phyloP scores from a whole-genome alignment of 1,284 basidiomycete genomes.

The Cryptococcus sp. region DNA sequence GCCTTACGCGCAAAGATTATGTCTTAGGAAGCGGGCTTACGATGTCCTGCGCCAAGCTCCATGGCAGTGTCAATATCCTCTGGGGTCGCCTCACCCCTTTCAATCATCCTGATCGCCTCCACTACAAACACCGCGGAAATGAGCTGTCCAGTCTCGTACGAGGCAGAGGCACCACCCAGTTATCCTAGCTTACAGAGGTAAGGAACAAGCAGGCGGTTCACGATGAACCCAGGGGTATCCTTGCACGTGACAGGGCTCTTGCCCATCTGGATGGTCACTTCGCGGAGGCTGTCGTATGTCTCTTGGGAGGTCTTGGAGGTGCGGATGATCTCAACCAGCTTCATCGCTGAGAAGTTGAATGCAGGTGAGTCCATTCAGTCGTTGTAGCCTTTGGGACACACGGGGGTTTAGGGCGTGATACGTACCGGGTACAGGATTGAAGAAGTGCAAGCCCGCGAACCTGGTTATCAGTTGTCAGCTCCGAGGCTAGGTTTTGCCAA shows the following conservation, averaged over 20 bases:
- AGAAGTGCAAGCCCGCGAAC: slow-evolving; percentile 58
- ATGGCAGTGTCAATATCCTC: slow-evolving; percentile 60
- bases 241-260: slow-evolving; percentile 58
- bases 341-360: too few species aligned
- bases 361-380: too few species aligned
- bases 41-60: slow-evolving; percentile 58
- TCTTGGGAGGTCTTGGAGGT: slow-evolving; percentile 54
- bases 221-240: slow-evolving; percentile 58
- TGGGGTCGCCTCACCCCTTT: slow-evolving; percentile 57
- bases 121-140: slow-evolving; percentile 30
- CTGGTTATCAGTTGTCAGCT: slow-evolving; percentile 19
- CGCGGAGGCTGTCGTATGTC: slow-evolving; percentile 52
- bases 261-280: slow-evolving; percentile 54
- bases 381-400: slow-evolving; percentile 4
- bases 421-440: slow-evolving; percentile 51
- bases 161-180: too few species aligned
- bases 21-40: slow-evolving; percentile 31
- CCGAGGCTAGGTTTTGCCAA: background rate
- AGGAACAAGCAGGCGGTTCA: slow-evolving; percentile 56
- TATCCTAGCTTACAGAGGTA: slow-evolving; percentile 50
- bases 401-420: background rate
- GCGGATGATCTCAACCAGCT: slow-evolving; percentile 58
- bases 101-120: slow-evolving; percentile 58
- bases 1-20: too few species aligned
- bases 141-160: background rate